Evolutionary conservation across 805 yeast genomes (phyloP), one percentile per base, ranked within the genome.

Genomic region (Wickerhamiella domercqiae): DNA sequence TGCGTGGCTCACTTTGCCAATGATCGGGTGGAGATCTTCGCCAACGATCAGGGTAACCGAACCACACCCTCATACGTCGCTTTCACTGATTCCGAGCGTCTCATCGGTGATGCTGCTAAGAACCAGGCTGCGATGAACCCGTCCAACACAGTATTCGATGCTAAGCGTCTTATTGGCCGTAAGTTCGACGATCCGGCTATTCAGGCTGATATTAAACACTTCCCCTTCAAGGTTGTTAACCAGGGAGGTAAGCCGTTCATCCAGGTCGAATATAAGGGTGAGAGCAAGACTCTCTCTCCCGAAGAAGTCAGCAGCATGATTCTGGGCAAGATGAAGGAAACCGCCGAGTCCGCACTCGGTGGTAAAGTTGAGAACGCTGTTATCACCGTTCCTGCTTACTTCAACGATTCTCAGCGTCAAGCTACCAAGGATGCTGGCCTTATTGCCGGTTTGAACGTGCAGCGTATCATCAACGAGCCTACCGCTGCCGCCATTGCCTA

Each of bases 401-500:
- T 84, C 72, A 86, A 86, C 66, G 95, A 84, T 63, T 83, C 96
- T 39, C 96, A 86, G 68, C 81, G 95, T 70, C 95, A 86, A 67
- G 96, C 95, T 44, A 84, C 96, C 56, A 86, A 84, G 71, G 95
- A 84, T 63, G 94, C 96, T 43, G 96, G 95, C 71, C 68, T 78
- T 50, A 86, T 84, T 71, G 93, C 95, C 42, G 96, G 96, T 57
- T 71, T 84, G 61, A 84, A 84, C 63, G 95, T 84, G 45, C 71
- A 81, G 62, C 77, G 96, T 68, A 84, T 84, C 61, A 84, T 86
- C 56, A 84, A 84, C 67, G 96, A 84, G 70, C 95, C 96, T 53
- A 83, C 96, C 52, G 96, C 96, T 48, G 96, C 96, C 57, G 96
- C 96, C 54, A 83, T 86, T 69, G 96, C 97, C 61, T 86, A 86